Evolutionary conservation across 441 rosid species (phyloP).

Genomic region (Gossypium trilobum): DNA sequence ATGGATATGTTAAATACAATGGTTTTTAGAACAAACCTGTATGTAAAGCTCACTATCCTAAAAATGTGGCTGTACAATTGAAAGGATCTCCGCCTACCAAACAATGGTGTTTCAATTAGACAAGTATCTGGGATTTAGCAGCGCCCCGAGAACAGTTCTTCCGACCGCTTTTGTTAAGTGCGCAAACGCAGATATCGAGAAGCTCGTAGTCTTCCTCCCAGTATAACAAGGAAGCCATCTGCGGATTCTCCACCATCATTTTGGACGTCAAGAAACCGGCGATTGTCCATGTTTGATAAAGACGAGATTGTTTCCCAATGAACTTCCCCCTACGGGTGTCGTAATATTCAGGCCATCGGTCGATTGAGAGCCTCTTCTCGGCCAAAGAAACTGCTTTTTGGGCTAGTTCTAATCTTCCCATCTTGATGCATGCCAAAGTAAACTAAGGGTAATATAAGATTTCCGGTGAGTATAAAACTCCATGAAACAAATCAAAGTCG

Average conservation of each 20-base stretch:
- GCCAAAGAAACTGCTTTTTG: constrained; percentile 67
- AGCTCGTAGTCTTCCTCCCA: constrained; percentile 95
- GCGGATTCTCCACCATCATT: constrained; percentile 67
- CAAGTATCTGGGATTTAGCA: constrained; percentile 84
- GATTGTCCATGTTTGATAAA: constrained; percentile 86
- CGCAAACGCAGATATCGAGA: constrained; percentile 79
- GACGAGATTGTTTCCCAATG: constrained; percentile 77
- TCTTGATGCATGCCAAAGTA: constrained; percentile 93
- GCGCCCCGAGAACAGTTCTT: constrained; percentile 83
- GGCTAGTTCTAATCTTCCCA: constrained; percentile 71
- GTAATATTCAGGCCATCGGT: constrained; percentile 87
- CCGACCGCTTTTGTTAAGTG: constrained; percentile 60
- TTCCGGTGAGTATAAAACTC: constrained; percentile 9
- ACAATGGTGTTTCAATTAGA: constrained; percentile 25
- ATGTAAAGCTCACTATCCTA: constrained; percentile 12
- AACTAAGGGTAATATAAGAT: constrained; percentile 36
- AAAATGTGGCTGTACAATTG: constrained; percentile 26
- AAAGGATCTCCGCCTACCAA: constrained; percentile 6
- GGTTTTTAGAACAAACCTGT: neutral
- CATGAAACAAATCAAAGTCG: neutral
- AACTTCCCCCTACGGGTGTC: constrained; percentile 76
- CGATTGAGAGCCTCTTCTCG: constrained; percentile 59
- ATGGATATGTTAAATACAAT: neutral
- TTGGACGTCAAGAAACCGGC: constrained; percentile 77
- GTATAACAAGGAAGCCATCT: constrained; percentile 63